Evolutionary conservation across 768 basidiomycete species (phyloP), one percentile per base, ranked within the genome.

Genomic region (Pluteus cervinus): DNA sequence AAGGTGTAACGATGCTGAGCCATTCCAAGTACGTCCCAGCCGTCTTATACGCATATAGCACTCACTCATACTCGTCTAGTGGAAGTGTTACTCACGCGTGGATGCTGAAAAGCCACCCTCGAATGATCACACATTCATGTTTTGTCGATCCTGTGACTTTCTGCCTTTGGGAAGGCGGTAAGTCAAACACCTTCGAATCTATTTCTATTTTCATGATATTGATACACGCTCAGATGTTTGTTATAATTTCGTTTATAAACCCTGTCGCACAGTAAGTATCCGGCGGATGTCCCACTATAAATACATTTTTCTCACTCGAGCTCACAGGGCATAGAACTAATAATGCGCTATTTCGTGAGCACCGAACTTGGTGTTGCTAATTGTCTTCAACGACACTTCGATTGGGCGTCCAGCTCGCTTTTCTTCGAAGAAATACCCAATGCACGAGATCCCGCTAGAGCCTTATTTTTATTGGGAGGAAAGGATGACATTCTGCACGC

Each of bases 101-200:
- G 93, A 67, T 93, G 54, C 62, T 96, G 31, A 96, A 94, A 57
- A 72, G 72, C 14, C 66, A 79, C 37, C 81, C 88, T 1, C 60
- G 73, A 14, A 68, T 94, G 48, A 62, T 84, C 31, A 61, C 64
- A 1, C 73, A 90, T 3, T 91, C 82, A 7, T 90, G 87, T 54
- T 91, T 96, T 51, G 82, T 92, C 22, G 93, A 98, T 52, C 90
- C 93, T 7, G 83, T 86, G 20, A 76, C 83, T 0, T 89, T 92
- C 58, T 92, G 89, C 57, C 78, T 84, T 5, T 97, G 91, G 91
- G 92, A 96, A 73, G 91, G 90, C 42, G 84, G 86, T 84, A 49
- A 42, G 75, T 68, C 7, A n/a, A n/a, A n/a, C n/a, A n/a, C 25
- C 40, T 7, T 34, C 15, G n/a, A 28, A n/a, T 24, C 7, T 22